These are phyloP conservation scores for Stephania cephalantha DNA, from an alignment of 164 flowering plant species.

Conservation along the genomic window DNA sequence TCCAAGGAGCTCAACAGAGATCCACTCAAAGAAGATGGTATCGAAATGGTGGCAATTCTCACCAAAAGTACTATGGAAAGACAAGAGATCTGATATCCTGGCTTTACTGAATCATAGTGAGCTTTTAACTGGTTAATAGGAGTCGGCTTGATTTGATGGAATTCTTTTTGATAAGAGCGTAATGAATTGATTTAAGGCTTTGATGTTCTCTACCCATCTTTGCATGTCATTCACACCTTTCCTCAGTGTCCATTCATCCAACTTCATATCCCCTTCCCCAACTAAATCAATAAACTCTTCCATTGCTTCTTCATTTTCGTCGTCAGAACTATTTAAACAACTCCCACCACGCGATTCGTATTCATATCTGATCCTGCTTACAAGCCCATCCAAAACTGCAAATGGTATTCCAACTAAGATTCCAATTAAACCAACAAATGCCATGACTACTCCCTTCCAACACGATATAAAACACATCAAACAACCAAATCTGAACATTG, in stretches of 20 bases:
- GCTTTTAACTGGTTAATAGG: background rate
- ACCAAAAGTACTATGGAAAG: background rate
- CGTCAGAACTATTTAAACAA: no score
- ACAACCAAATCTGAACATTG: no score
- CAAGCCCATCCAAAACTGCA: no score
- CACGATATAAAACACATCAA: no score
- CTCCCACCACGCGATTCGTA: no score
- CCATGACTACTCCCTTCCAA: no score
- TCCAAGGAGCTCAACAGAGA: background rate
- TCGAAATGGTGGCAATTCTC: background rate
- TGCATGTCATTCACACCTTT: background rate
- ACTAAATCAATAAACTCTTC: background rate
- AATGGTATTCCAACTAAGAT: no score
- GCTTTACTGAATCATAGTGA: background rate
- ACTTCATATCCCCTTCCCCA: background rate
- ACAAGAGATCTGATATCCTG: background rate
- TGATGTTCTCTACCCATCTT: background rate
- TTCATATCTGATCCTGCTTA: no score
- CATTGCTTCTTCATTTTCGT: no score
- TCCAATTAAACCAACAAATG: no score
- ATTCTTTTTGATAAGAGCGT: background rate
- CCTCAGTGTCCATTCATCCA: background rate
- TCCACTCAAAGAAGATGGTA: background rate
- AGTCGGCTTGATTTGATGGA: background rate
- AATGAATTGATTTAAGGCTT: background rate